phyloP scores from a whole-genome alignment of 306 rosid species.

The Cucurbita moschata region DNA sequence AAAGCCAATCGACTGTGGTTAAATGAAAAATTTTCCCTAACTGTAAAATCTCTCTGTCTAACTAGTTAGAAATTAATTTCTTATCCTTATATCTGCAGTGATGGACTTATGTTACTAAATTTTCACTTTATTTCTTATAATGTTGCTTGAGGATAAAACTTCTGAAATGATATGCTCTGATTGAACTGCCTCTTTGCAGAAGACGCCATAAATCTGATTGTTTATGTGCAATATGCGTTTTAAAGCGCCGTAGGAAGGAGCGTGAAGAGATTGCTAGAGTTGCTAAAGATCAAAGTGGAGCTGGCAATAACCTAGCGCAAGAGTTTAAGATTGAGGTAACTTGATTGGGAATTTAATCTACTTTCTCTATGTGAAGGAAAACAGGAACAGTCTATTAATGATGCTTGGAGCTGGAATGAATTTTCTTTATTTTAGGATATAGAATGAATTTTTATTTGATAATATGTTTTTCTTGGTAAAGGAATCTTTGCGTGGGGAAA shows the following conservation, averaged over 20 bases:
- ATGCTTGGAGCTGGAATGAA: background rate
- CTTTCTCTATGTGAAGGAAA: background rate
- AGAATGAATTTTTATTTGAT: background rate
- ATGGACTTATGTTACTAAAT: background rate
- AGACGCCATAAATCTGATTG: conserved; percentile 90
- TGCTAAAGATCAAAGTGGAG: conserved; percentile 36
- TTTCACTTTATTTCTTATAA: background rate
- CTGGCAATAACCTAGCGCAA: conserved; percentile 29
- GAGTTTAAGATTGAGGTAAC: conserved; percentile 60
- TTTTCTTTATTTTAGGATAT: background rate
- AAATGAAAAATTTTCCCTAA: background rate
- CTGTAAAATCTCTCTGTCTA: background rate
- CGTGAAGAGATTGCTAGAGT: conserved; percentile 71
- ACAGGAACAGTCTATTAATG: background rate
- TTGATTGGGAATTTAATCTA: background rate
- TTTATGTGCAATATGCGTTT: conserved; percentile 87
- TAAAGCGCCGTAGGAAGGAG: conserved; percentile 87
- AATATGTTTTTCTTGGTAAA: conserved; percentile 10
- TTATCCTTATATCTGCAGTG: background rate
- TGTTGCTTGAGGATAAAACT: background rate
- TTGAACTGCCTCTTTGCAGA: conserved; percentile 33
- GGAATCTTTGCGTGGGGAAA: conserved; percentile 50
- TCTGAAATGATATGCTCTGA: background rate
- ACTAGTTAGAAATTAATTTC: background rate
- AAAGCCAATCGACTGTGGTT: background rate